Conservation (phyloP, 2,329 filamentous ascomycete species). For the Talaromyces sp. region DNA sequence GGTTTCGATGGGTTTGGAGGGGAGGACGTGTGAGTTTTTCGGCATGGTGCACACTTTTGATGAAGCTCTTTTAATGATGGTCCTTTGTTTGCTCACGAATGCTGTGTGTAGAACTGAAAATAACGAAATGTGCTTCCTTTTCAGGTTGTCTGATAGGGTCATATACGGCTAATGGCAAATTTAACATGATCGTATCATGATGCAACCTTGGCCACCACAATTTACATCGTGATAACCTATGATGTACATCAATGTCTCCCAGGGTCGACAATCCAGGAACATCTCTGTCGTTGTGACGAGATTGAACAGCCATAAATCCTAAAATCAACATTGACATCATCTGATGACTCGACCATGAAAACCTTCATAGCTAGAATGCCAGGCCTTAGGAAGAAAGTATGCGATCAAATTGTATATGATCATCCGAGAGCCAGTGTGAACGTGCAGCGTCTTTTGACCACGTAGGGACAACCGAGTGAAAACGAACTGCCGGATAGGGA, state of each 20-base stretch:
- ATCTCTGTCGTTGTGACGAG: neutral
- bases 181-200: slow-evolving; percentile 14
- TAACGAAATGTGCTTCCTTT: no score
- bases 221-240: no score
- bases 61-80: neutral
- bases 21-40: slow-evolving; percentile 7
- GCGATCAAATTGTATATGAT: neutral
- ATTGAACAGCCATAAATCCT: neutral
- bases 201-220: slow-evolving; percentile 3
- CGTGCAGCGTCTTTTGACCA: neutral
- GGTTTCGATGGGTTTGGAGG: slow-evolving; percentile 15
- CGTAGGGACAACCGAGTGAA: neutral
- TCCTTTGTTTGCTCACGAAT: neutral
- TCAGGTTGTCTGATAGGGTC: no score
- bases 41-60: slow-evolving; percentile 4
- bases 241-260: neutral
- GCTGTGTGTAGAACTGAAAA: neutral
- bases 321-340: neutral
- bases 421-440: no score
- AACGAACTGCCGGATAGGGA: neutral
- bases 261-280: neutral
- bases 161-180: slow-evolving; percentile 9
- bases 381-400: no score
- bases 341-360: neutral
- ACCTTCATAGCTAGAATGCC: neutral